Base-by-base conservation (phyloP, 2,329 filamentous ascomycete species). In the Exserohilum rostratum region DNA sequence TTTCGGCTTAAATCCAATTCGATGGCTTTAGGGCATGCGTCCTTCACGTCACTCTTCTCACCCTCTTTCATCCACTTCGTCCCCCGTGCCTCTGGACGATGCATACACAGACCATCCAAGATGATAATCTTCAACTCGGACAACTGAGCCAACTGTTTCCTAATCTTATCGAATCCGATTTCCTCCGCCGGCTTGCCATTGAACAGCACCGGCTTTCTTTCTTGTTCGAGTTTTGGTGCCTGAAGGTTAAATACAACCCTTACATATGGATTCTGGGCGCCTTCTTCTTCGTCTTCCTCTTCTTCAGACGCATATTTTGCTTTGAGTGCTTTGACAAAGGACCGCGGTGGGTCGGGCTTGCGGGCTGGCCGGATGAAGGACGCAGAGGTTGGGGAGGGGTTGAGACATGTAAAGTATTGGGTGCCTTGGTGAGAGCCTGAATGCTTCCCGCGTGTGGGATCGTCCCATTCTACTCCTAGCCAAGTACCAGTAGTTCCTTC, bases 381-480 rank as follows among this genome's bases (percentile, higher is more conserved):
- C 18, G 89, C 93, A 5, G 90, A 86, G 22, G 87, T 92, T 44
- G 86, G 78, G 15, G 86, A 84, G 22, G 81, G 85, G 62, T 81
- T 86, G 64, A 77, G 80, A 82, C 80, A 44, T 11, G 33, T 43
- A 86, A 38, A 61, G 66, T 50, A 63, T 51, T 40, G 86, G 58
- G 84, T 81, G 55, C 89, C 91, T 60, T 89, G 87, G 76, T 96
- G 87, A 57, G 88, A 87, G 55, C 95, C 95, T 68, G 93, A 85
- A 76, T 99, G 93, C 79, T 97, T 98, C 57, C 95, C 95, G 67
- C 93, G 84, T 33, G 81, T 83, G 52, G 87, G 80, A 73, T 97
- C 90, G 76, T 98, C 93, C 95, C 95, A 99, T 82, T 99, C 95
- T 43, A 98, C 91, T 42, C 95, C 95, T 30, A 98, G 83, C 93